phyloP scores from a whole-genome alignment of 768 basidiomycete species.

The Boletus sp. region DNA sequence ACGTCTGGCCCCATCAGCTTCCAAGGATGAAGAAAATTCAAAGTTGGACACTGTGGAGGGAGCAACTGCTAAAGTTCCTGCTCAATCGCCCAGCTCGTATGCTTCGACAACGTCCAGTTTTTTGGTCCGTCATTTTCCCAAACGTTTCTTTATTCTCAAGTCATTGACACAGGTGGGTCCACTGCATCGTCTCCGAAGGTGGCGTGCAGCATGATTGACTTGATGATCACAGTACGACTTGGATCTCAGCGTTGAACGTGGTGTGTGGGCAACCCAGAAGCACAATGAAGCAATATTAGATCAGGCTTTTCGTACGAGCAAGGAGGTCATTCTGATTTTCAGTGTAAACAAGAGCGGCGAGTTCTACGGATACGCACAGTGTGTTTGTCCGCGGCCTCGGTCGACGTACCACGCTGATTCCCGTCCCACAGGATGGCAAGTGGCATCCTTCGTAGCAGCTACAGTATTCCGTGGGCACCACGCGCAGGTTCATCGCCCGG shows the following conservation, averaged over 20 bases:
- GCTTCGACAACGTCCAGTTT: slow-evolving; percentile 85
- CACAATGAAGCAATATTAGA: slow-evolving; percentile 92
- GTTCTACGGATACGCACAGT: slow-evolving; percentile 92
- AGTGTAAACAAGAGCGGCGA: slow-evolving; percentile 92
- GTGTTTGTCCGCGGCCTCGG: slow-evolving; percentile 19
- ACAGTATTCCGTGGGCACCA: slow-evolving; percentile 56
- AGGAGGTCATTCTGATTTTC: slow-evolving; percentile 86
- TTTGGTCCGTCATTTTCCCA: slow-evolving; percentile 71
- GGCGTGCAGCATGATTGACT: not conserved
- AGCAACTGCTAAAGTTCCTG: slow-evolving; percentile 3
- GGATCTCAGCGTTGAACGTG: slow-evolving; percentile 72
- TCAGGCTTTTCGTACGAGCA: slow-evolving; percentile 87
- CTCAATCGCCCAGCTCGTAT: slow-evolving; percentile 58
- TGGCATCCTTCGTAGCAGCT: slow-evolving; percentile 51
- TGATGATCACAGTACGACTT: slow-evolving; percentile 57
- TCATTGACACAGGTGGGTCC: slow-evolving; percentile 69
- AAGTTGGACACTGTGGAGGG: not conserved
- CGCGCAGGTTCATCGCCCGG: slow-evolving; percentile 32
- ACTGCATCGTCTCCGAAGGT: not conserved
- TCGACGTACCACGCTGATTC: not conserved
- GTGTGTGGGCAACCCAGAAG: slow-evolving; percentile 88
- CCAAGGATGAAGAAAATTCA: slow-evolving; percentile 39
- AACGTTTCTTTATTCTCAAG: slow-evolving; percentile 91
- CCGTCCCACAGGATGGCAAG: slow-evolving; percentile 55
- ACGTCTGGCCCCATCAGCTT: slow-evolving; percentile 29